phyloP scores from a whole-genome alignment of 176 grass and related monocot genomes.

The Oryza nivara region DNA sequence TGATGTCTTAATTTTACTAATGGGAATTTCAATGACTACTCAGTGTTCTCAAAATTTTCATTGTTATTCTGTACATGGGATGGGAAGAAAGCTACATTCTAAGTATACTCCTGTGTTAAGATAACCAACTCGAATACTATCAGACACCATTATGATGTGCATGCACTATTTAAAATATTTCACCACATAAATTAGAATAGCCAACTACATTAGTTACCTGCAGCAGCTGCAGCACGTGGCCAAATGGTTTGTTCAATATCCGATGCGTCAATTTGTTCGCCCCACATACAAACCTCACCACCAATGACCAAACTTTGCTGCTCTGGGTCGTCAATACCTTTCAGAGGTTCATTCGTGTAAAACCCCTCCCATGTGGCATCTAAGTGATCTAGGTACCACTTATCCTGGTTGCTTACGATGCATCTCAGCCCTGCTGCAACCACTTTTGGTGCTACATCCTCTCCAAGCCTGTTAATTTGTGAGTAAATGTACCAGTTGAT shows the following conservation, averaged over 20 bases:
- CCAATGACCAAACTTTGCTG: constrained; percentile 80
- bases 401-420: constrained; percentile 92
- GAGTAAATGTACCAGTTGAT: background rate
- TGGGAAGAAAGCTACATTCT: constrained; percentile 26
- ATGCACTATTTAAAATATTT: constrained; percentile 26
- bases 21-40: constrained; percentile 17
- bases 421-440: constrained; percentile 84
- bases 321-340: constrained; percentile 58
- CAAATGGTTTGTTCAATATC: constrained; percentile 94
- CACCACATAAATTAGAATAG: constrained; percentile 2
- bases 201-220: constrained; percentile 54
- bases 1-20: constrained; percentile 16
- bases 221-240: constrained; percentile 90
- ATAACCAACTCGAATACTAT: constrained; percentile 34
- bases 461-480: constrained; percentile 62
- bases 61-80: constrained; percentile 1
- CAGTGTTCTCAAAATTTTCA: constrained; percentile 8
- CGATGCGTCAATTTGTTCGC: constrained; percentile 81
- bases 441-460: constrained; percentile 67
- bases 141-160: background rate
- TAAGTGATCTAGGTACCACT: constrained; percentile 95
- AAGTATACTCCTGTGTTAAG: constrained; percentile 4
- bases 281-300: constrained; percentile 93
- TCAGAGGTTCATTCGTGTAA: constrained; percentile 87
- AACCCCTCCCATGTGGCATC: constrained; percentile 78